phyloP scores from a whole-genome alignment of 2,329 filamentous ascomycete genomes.

The Stagonosporopsis vannaccii region DNA sequence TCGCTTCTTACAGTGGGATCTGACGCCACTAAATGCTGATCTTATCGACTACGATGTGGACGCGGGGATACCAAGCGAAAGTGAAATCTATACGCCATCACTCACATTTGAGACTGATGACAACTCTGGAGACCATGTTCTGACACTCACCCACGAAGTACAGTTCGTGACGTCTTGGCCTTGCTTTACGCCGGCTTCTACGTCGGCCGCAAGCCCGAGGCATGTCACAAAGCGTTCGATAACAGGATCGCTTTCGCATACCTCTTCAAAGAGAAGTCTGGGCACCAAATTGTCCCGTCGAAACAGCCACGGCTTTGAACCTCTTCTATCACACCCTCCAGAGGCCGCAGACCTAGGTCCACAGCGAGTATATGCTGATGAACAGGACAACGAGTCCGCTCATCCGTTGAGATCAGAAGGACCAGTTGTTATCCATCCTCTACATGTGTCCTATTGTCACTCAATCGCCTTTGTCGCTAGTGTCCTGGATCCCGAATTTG shows the following conservation, averaged over 20 bases:
- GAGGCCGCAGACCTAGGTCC: slow-evolving; percentile 37
- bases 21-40: slow-evolving; percentile 33
- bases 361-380: slow-evolving; percentile 33
- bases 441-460: slow-evolving; percentile 51
- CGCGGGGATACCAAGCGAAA: slow-evolving; percentile 23
- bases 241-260: slow-evolving; percentile 36
- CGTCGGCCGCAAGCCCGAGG: slow-evolving; percentile 29
- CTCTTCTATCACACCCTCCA: slow-evolving; percentile 44
- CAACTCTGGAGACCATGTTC: slow-evolving; percentile 20
- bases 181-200: slow-evolving; percentile 55
- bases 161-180: slow-evolving; percentile 63
- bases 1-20: slow-evolving; percentile 37
- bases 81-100: slow-evolving; percentile 37
- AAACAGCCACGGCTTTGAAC: slow-evolving; percentile 47
- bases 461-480: slow-evolving; percentile 45
- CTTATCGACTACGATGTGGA: slow-evolving; percentile 32
- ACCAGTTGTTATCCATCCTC: slow-evolving; percentile 46
- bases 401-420: slow-evolving; percentile 1
- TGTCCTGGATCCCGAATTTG: slow-evolving; percentile 38
- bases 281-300: slow-evolving; percentile 34
- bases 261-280: slow-evolving; percentile 43
- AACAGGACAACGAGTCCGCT: slow-evolving; percentile 23
- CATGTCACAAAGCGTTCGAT: slow-evolving; percentile 35
- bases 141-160: slow-evolving; percentile 59
- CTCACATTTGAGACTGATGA: slow-evolving; percentile 45